phyloP scores from a whole-genome alignment of 257 asterid species.

The Petunia axillaris region DNA sequence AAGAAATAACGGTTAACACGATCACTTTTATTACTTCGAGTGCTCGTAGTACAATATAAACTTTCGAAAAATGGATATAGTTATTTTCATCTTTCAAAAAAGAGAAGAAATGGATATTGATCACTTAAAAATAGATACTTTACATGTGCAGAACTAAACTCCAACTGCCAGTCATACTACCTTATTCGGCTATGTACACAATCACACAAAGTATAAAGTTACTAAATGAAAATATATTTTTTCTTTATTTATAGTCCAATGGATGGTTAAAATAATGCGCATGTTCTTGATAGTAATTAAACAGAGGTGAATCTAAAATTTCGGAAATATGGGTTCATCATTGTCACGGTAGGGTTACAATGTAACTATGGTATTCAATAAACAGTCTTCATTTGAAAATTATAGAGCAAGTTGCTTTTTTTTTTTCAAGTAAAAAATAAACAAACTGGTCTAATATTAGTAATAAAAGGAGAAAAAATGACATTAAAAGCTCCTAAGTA shows the following conservation, averaged over 20 bases:
- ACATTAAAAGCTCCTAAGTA: too few species aligned
- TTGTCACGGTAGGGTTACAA: too few species aligned
- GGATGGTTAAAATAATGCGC: background rate
- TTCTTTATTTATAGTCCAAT: background rate
- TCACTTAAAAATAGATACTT: background rate
- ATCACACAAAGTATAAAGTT: background rate
- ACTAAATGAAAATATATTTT: background rate
- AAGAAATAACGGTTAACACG: too few species aligned
- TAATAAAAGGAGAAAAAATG: too few species aligned
- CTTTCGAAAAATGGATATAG: background rate
- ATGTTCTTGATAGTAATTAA: too few species aligned
- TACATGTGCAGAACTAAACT: constrained; percentile 17
- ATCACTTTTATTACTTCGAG: background rate
- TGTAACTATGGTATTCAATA: too few species aligned
- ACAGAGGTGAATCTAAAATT: too few species aligned
- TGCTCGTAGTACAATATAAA: background rate
- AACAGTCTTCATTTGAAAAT: too few species aligned
- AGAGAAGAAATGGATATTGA: background rate
- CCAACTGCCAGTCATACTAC: constrained; percentile 20
- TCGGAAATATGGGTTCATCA: too few species aligned
- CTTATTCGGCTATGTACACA: background rate
- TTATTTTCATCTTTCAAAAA: background rate
- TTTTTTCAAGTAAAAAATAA: too few species aligned
- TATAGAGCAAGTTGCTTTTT: too few species aligned
- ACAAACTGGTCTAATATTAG: too few species aligned